Evolutionary conservation across 2,329 filamentous ascomycete genomes (phyloP).

Genomic region (Alternaria sp.): DNA sequence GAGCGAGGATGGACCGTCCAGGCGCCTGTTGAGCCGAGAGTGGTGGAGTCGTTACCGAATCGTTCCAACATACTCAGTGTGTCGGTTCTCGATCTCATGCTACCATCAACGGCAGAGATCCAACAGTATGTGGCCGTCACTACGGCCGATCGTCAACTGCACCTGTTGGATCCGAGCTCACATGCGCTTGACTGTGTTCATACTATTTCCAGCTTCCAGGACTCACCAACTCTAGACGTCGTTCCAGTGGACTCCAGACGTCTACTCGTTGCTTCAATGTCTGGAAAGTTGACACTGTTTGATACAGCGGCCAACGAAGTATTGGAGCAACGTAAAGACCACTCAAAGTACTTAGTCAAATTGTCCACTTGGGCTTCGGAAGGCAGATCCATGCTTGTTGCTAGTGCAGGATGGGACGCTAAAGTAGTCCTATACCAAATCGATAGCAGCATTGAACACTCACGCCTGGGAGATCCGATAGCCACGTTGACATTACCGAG

Average conservation of each 20-base stretch:
- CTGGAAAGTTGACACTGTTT: slow-evolving; percentile 63
- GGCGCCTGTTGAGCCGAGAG: slow-evolving; percentile 58
- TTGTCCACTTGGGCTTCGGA: slow-evolving; percentile 52
- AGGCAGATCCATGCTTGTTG: slow-evolving; percentile 51
- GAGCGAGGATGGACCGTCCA: slow-evolving; percentile 55
- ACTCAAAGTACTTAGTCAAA: slow-evolving; percentile 67
- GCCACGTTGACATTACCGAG: slow-evolving; percentile 57
- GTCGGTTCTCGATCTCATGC: slow-evolving; percentile 53
- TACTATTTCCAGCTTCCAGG: slow-evolving; percentile 55
- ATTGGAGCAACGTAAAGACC: slow-evolving; percentile 63
- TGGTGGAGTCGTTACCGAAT: slow-evolving; percentile 56
- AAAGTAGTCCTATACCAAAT: slow-evolving; percentile 63
- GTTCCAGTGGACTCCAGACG: slow-evolving; percentile 55
- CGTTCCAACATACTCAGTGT: slow-evolving; percentile 64
- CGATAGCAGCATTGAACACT: slow-evolving; percentile 35
- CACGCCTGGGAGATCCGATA: slow-evolving; percentile 50
- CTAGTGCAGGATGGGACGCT: slow-evolving; percentile 69
- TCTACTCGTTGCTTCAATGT: slow-evolving; percentile 67
- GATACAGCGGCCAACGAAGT: slow-evolving; percentile 50
- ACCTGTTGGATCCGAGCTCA: slow-evolving; percentile 54
- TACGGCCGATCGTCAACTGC: slow-evolving; percentile 55
- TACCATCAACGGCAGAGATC: slow-evolving; percentile 17
- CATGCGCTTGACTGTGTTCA: slow-evolving; percentile 43
- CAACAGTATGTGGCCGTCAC: slow-evolving; percentile 45
- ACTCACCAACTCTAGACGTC: slow-evolving; percentile 65